Base-by-base conservation (phyloP, 371 early-diverging fungal genomes). In the Dichotomocladium elegans region DNA sequence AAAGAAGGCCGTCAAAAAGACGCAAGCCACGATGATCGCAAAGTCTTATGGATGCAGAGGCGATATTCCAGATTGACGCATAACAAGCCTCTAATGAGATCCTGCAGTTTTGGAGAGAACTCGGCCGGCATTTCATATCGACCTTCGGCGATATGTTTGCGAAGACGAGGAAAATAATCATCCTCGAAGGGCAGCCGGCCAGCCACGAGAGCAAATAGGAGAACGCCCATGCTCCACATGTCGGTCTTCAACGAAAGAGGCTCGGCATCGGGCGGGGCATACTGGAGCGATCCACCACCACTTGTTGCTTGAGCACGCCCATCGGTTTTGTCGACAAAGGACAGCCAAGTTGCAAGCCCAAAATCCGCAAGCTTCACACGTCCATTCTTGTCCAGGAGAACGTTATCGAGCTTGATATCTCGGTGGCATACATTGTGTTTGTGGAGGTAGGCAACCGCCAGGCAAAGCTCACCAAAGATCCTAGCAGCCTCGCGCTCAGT, bases 351-450 rank as follows among this genome's bases (percentile, higher is more conserved):
- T 1, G 88, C 80, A 10, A 93, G 64, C 0, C 98, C 97, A 72
- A 99, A 97, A 67, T 99, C 99, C 49, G 86, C 82, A 12, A 97
- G 56, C 56, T 92, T 92, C 66, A 86, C 77, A 21, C 64, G 53
- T 1, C 57, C 60, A 37, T 68, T 41, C 30, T 74, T 68, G 53
- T 77, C 77, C n/a, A 80, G 53, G 30, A 97, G 62, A 19, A 97
- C 81, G 64, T 98, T 98, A 51, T 98, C 99, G 28, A 90, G 75
- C 66, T 98, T 98, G 40, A 98, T 61, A 64, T 98, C 99, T 47
- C 92, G 82, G 67, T 98, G 97, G 19, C 88, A 85, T 19, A 96
- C 79, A 12, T 76, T 58, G 19, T 89, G 81, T 4, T 69, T 63
- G 66, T 98, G 99, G 35, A 95, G 57, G 64, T 95, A 95, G 21